Evolutionary conservation across 805 yeast genomes (phyloP).

Genomic region (Kuraishia hungarica): DNA sequence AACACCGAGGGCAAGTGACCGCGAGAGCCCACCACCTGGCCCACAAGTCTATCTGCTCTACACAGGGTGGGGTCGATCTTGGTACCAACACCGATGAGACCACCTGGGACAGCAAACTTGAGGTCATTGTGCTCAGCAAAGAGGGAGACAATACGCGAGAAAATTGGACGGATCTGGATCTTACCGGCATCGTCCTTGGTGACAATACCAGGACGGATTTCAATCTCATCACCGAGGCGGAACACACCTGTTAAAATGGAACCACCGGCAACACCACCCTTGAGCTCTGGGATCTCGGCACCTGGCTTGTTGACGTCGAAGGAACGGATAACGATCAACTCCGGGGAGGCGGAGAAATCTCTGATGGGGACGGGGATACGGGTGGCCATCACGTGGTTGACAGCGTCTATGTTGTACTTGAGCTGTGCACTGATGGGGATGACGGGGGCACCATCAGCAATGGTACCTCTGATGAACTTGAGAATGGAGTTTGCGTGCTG

Average conservation of each 20-base stretch:
- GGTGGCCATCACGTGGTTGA: constrained; percentile 91
- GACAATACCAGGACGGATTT: constrained; percentile 98
- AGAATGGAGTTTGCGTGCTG: constrained; percentile 93
- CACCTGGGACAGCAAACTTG: constrained; percentile 99
- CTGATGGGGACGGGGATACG: constrained; percentile 94
- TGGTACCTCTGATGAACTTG: constrained; percentile 92
- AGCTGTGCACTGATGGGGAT: constrained; percentile 98
- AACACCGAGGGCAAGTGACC: constrained; percentile 94
- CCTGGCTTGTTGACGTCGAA: constrained; percentile 99
- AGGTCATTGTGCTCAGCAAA: constrained; percentile 97
- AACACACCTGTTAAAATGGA: constrained; percentile 95
- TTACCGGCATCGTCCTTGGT: constrained; percentile 84
- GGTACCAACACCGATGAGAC: constrained; percentile 98
- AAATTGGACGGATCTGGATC: constrained; percentile 92
- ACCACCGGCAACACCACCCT: constrained; percentile 99
- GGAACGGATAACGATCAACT: constrained; percentile 94
- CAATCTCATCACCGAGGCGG: constrained; percentile 95
- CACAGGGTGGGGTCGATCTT: constrained; percentile 97
- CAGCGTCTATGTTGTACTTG: constrained; percentile 97
- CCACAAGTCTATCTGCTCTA: constrained; percentile 98
- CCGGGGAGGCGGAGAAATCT: constrained; percentile 90
- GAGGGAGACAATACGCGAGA: constrained; percentile 85
- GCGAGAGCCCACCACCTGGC: constrained; percentile 97
- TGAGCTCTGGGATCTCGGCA: constrained; percentile 90
- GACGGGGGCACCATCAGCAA: constrained; percentile 98